A percentile compares a stretch with the other conserved stretches of the same genome.
These are phyloP conservation scores for Monosporascus cannonballus DNA, from an alignment of 2,329 filamentous ascomycete species.

Conservation along the genomic window DNA sequence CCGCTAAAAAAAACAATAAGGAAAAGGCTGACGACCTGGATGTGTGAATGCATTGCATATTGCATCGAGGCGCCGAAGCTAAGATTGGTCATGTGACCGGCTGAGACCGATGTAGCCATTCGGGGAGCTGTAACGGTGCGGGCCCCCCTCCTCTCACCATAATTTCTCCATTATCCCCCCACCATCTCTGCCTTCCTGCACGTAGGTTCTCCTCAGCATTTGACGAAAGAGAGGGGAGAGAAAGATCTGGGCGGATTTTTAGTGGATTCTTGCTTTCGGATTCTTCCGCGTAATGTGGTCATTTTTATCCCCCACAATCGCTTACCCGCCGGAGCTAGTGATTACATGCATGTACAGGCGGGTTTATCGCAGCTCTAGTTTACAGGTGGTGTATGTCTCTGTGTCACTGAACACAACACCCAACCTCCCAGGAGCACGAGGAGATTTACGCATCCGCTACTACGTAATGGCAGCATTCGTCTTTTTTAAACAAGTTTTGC, in stretches of 20 bases:
- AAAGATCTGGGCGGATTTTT: conserved; percentile 3
- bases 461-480: neutral
- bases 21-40: neutral
- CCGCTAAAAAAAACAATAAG: neutral
- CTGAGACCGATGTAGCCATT: neutral
- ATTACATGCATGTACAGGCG: conserved; percentile 20
- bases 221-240: neutral
- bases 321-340: conserved; percentile 27
- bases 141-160: too few species aligned
- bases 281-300: conserved; percentile 5
- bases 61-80: neutral
- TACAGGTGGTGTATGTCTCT: neutral
- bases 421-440: neutral
- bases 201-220: neutral
- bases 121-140: neutral
- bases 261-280: conserved; percentile 10
- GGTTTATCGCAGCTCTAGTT: neutral
- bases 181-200: neutral
- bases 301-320: conserved; percentile 2
- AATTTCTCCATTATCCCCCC: neutral
- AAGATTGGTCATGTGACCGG: neutral
- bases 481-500: neutral
- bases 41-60: neutral
- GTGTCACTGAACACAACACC: neutral
- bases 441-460: neutral